These are phyloP conservation scores for Lecanicillium sp. DNA, from an alignment of 2,329 filamentous ascomycete species.

Conservation along the genomic window DNA sequence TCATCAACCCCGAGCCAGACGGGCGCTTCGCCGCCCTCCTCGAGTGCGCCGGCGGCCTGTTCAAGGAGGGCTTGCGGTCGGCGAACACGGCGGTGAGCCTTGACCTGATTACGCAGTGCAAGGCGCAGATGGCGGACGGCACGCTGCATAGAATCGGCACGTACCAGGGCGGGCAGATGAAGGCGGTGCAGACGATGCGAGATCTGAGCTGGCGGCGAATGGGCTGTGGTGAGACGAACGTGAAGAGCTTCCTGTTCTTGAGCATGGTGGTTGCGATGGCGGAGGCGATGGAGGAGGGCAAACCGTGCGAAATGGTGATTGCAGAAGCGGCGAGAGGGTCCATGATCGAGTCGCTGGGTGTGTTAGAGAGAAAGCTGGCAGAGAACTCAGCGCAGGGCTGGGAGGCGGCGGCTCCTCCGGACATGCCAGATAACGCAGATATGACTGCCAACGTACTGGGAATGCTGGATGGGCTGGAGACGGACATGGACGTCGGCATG, in stretches of 20 bases:
- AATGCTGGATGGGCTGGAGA: constrained; percentile 2
- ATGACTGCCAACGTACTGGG: too few relatives aligned
- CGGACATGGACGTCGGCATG: constrained; percentile 7
- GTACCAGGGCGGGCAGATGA: constrained; percentile 26
- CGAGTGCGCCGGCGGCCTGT: constrained; percentile 33
- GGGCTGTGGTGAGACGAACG: constrained; percentile 36
- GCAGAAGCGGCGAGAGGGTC: constrained; percentile 28
- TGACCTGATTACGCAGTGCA: constrained; percentile 29
- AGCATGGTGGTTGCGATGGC: constrained; percentile 34
- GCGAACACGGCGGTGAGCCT: constrained; percentile 27
- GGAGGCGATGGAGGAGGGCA: constrained; percentile 26
- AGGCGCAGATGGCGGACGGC: constrained; percentile 25
- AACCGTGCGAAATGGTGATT: constrained; percentile 21
- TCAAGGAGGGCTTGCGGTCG: constrained; percentile 33
- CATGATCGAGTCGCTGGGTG: constrained; percentile 25
- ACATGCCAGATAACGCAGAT: too few relatives aligned
- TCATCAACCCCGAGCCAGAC: constrained; percentile 31
- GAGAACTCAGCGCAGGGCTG: too few relatives aligned
- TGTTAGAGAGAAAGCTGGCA: constrained; percentile 20
- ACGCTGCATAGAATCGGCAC: constrained; percentile 23
- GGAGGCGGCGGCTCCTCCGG: too few relatives aligned
- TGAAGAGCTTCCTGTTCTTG: constrained; percentile 37
- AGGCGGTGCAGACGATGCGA: constrained; percentile 24
- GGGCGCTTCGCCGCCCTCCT: constrained; percentile 32
- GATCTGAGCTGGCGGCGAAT: constrained; percentile 23